Base-by-base conservation (phyloP, 495 filamentous ascomycete species). In the Talaromyces stipitatus region DNA sequence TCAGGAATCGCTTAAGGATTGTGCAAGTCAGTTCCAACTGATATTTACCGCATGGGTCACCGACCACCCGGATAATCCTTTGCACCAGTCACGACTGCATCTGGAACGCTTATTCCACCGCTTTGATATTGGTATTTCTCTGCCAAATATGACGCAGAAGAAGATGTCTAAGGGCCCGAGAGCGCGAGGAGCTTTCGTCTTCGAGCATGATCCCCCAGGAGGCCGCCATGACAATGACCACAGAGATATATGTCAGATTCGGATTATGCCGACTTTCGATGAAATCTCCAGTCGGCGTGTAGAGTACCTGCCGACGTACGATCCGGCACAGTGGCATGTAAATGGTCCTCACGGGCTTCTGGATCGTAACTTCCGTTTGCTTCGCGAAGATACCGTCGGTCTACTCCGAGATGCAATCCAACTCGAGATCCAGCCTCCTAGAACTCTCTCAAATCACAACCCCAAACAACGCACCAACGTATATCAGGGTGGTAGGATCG, bases 161-260 rank as follows among this genome's bases (percentile, higher is more conserved):
- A 10, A 30, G 7, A 10, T 26, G 20, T 51, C 48, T 12, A n/a
- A 28, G n/a, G 27, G 20, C 24, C 48, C 48, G 20, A 55, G 41
- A 26, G 9, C 30, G 14, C 22, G 9, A 24, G 20, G 23, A 7
- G 20, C 22, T 11, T 60, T 60, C 12, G 27, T 38, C 11, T 29
- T 48, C 14, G 9, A 50, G 9, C 20, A 28, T 28, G 60, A 62
- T 0, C 51, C 62, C 12, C 61, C 61, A 1, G 68, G 70, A n/a
- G 62, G 62, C 9, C 61, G 64, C 20, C 87, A 91, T 58, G 79
- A 88, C 62, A 91, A 90, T 61, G 87, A 90, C 63, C 68, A 80
- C 50, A 72, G 62, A 0, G 67, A 80, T 58, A 86, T 90, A 56
- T 56, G 61, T n/a, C 58, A 84, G 3, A 85, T 90, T 43, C 66